A percentile compares a stretch with the other conserved stretches of the same genome.
These are phyloP conservation scores for Coniophora puteana DNA, from an alignment of 1,284 basidiomycete genomes.

Conservation along the genomic window DNA sequence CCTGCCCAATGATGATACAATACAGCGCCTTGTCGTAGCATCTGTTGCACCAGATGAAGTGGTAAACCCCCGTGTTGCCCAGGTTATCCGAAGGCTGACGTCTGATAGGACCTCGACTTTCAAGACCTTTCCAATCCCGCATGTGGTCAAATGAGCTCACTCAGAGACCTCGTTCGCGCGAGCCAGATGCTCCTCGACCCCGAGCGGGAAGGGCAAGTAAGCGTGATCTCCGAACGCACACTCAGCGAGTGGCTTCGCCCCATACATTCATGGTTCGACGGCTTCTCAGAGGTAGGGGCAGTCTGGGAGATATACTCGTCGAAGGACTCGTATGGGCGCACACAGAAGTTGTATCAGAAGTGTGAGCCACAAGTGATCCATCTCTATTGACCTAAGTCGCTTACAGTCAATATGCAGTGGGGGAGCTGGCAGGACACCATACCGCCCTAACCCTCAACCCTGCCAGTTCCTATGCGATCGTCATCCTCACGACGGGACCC, in stretches of 20 bases:
- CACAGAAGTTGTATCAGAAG: constrained; percentile 34
- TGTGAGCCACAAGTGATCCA: constrained; percentile 16
- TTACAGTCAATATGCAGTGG: constrained; percentile 27
- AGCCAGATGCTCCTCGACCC: constrained; percentile 43
- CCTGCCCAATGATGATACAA: constrained; percentile 24
- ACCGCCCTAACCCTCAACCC: constrained; percentile 41
- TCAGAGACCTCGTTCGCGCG: constrained; percentile 38
- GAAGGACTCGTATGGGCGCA: constrained; percentile 30
- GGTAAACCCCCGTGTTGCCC: constrained; percentile 17
- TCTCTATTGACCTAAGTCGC: neutral
- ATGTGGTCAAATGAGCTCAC: constrained; percentile 46
- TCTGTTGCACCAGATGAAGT: constrained; percentile 26
- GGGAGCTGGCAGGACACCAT: constrained; percentile 42
- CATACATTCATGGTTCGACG: constrained; percentile 37
- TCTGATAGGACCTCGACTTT: constrained; percentile 35
- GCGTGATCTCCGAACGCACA: constrained; percentile 33
- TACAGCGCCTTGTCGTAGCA: constrained; percentile 31
- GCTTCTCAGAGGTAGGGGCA: constrained; percentile 39
- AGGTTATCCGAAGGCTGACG: constrained; percentile 1
- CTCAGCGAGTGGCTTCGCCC: constrained; percentile 42
- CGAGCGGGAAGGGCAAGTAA: constrained; percentile 26
- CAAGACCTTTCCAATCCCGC: constrained; percentile 37
- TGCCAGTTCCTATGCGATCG: constrained; percentile 42
- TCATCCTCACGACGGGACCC: constrained; percentile 41
- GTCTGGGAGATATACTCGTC: constrained; percentile 46